Percentiles rank a stretch among this genome's conserved stretches.
Conservation (phyloP, 75 land plant species). For the Pseudotsuga menziesii region DNA sequence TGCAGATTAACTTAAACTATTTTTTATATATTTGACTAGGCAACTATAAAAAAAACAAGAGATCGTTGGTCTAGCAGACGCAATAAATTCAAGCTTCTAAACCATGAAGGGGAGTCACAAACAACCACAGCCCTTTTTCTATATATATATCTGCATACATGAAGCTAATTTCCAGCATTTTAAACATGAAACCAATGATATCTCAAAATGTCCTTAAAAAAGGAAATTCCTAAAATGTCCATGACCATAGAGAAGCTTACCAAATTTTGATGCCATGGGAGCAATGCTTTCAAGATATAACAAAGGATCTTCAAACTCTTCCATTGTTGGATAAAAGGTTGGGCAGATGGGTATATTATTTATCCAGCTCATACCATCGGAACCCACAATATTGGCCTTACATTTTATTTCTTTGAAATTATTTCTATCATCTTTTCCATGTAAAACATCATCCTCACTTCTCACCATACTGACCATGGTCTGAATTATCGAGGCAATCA, state of each 20-base stretch:
- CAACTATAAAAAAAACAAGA: background rate
- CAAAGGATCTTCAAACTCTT: constrained; percentile 87
- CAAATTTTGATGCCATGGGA: constrained; percentile 74
- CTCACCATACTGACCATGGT: constrained; percentile 7
- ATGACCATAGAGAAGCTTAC: constrained; percentile 25
- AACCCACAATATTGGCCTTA: background rate
- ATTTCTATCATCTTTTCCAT: background rate
- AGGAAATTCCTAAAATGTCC: constrained; percentile 1
- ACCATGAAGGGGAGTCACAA: background rate
- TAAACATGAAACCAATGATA: background rate
- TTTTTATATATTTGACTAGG: too few relatives aligned
- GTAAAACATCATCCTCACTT: background rate
- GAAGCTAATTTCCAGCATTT: background rate
- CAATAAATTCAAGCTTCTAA: background rate
- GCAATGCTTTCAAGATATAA: constrained; percentile 74
- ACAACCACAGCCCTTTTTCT: background rate
- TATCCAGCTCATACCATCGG: constrained; percentile 45
- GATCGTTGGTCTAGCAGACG: background rate
- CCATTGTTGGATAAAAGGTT: constrained; percentile 68
- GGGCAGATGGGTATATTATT: constrained; percentile 73
- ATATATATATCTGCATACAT: background rate
- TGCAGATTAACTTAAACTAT: background rate
- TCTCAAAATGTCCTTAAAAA: background rate
- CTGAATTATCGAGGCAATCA: background rate
- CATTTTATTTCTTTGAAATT: constrained; percentile 6